These are phyloP conservation scores for Claviceps quebecensis DNA, from an alignment of 2,329 filamentous ascomycete genomes.

Conservation along the genomic window DNA sequence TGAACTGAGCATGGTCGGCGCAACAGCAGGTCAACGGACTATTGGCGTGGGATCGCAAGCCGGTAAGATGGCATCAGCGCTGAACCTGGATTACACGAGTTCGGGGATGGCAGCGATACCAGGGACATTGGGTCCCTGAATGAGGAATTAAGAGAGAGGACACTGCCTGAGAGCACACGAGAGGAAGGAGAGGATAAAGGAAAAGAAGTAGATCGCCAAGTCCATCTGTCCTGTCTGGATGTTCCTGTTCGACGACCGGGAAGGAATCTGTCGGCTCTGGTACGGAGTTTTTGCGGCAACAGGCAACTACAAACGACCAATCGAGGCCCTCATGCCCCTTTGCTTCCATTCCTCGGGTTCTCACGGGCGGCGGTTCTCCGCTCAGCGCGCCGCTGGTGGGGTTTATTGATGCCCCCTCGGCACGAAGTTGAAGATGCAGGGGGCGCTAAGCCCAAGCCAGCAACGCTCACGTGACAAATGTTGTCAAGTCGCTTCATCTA, in stretches of 20 bases:
- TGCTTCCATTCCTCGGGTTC: too few relatives aligned
- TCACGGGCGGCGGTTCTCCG: too few relatives aligned
- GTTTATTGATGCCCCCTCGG: too few relatives aligned
- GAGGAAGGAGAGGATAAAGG: neutral
- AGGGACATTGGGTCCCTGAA: neutral
- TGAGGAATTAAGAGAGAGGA: neutral
- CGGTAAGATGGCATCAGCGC: neutral
- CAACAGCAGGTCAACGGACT: neutral
- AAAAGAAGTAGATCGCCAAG: neutral
- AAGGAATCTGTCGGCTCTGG: neutral
- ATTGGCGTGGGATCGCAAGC: neutral
- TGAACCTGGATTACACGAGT: neutral
- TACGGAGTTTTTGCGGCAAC: constrained; percentile 3
- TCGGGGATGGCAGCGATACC: neutral
- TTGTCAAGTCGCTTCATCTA: too few relatives aligned
- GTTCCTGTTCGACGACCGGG: neutral
- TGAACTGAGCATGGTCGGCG: constrained; percentile 15
- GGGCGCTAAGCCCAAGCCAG: too few relatives aligned
- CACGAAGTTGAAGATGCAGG: too few relatives aligned
- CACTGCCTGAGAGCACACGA: neutral
- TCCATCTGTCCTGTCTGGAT: neutral
- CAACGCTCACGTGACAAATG: too few relatives aligned
- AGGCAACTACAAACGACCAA: neutral
- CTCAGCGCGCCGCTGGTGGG: too few relatives aligned
- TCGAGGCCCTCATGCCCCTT: too few relatives aligned